A percentile compares a stretch with the other conserved stretches of the same genome.
Conservation (phyloP, 2,329 filamentous ascomycete genomes). For the Penicillium digitatum region DNA sequence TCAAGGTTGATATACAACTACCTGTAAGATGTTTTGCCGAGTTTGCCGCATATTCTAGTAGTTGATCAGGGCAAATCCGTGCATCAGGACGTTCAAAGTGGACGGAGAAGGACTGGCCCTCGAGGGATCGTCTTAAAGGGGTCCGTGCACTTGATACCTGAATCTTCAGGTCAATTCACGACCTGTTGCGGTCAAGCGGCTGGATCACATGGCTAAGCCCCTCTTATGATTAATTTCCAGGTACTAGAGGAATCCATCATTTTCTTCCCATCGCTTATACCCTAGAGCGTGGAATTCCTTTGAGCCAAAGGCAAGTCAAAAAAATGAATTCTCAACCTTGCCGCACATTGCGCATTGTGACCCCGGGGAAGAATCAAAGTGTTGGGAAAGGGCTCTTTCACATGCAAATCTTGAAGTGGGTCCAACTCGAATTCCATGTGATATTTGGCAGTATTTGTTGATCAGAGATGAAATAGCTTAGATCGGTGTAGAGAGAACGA, state of each 20-base stretch:
- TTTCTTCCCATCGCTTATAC: no score
- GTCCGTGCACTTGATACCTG: neutral
- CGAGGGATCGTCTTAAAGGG: neutral
- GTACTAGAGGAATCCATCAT: no score
- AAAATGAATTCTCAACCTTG: neutral
- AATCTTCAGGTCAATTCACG: neutral
- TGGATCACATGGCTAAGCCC: no score
- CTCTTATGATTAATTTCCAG: no score
- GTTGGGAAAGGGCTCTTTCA: conserved; percentile 8
- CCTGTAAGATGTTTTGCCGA: neutral
- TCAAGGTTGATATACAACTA: no score
- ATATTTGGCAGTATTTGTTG: conserved; percentile 1
- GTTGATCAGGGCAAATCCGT: neutral
- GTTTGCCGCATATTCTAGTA: neutral
- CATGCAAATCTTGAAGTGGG: conserved; percentile 5
- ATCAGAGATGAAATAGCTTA: neutral
- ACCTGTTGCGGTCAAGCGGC: no score
- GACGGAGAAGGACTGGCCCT: neutral
- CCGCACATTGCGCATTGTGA: neutral
- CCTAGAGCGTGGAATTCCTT: neutral
- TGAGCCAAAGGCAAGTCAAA: neutral
- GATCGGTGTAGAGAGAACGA: neutral
- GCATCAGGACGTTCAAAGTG: neutral
- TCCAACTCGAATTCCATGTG: neutral
- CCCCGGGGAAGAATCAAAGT: neutral